Base-by-base conservation (phyloP, 2,329 filamentous ascomycete genomes). In the Hymenoscyphus scutula region DNA sequence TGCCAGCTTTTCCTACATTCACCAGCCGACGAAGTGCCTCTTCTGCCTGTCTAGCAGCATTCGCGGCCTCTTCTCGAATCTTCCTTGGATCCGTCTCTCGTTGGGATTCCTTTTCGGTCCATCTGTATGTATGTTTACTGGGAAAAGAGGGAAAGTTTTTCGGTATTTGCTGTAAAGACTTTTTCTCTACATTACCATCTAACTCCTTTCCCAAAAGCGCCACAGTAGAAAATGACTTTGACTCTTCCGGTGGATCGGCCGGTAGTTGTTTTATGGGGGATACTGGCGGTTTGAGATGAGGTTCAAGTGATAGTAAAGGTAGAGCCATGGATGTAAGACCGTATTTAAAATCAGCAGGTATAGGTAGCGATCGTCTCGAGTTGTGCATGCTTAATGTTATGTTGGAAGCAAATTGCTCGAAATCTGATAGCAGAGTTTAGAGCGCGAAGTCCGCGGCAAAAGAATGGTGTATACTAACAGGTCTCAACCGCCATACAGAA, bases 51-150 rank as follows among this genome's bases (percentile, higher is more conserved):
- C 85, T 82, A 8, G 85, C 84, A 54, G 84, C 83, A 60, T 82
- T 78, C 1, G 84, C 81, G 1, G 85, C 85, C 48, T 86, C 82
- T 59, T 85, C 81, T 27, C 85, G 80, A 53, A 86, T 83, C 71
- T 82, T 84, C 68, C 85, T 81, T 0, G 83, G 80, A 62, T 87
- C 82, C 7, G 75, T 77, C 64, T 82, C 78, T 19, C 82, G 78
- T 68, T 53, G 71, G 62, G 64, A 73, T 56, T 76, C 76, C 37
- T 81, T 79, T 1, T 82, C 81, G 0, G 85, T 88, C 69, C 82
- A 84, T 45, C 80, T 82, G 74, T 87, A 89, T 3, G 85, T 88
- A 69, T 88, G 85, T 54, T 82, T 83, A 71, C 84, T 87, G 0
- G 86, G 86, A 63, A 88, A 88, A 10, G 81, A 78, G 0, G 86